Conservation (phyloP, 306 rosid species). For the Hylodesmum podocarpum region DNA sequence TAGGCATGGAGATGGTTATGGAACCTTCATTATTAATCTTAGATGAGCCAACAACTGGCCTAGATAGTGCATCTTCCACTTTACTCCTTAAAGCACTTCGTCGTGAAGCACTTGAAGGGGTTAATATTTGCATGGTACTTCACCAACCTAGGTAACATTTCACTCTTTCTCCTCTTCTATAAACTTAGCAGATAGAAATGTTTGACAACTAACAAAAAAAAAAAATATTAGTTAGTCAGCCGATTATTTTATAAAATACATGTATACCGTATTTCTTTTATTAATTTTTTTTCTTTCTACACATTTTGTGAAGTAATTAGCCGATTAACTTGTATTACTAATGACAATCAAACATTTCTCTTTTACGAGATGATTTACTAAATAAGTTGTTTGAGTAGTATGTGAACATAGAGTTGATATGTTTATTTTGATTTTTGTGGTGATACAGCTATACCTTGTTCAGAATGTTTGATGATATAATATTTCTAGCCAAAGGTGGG, state of each 20-base stretch:
- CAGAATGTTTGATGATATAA: constrained; percentile 81
- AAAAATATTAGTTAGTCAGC: too few species aligned
- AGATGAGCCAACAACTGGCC: constrained; percentile 85
- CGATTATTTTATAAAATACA: too few species aligned
- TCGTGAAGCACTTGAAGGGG: constrained; percentile 81
- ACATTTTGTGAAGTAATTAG: too few species aligned
- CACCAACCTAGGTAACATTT: constrained; percentile 77
- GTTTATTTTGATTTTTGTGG: constrained; percentile 24
- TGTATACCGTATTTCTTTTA: too few species aligned
- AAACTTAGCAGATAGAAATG: too few species aligned
- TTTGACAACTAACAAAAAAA: too few species aligned
- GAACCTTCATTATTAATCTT: constrained; percentile 80
- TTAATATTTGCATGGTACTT: constrained; percentile 56
- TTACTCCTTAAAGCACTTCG: constrained; percentile 74
- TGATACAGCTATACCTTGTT: constrained; percentile 67
- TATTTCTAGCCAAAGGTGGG: constrained; percentile 85
- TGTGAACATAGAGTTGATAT: constrained; percentile 7
- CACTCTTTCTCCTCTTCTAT: too few species aligned
- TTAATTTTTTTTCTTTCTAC: too few species aligned
- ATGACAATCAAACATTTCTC: too few species aligned
- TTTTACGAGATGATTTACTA: too few species aligned
- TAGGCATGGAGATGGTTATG: constrained; percentile 89
- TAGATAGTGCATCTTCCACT: constrained; percentile 80
- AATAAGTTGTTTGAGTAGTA: constrained; percentile 17
- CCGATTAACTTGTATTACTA: too few species aligned